phyloP scores from a whole-genome alignment of 1,284 basidiomycete genomes.

The Albatrellus sp. region DNA sequence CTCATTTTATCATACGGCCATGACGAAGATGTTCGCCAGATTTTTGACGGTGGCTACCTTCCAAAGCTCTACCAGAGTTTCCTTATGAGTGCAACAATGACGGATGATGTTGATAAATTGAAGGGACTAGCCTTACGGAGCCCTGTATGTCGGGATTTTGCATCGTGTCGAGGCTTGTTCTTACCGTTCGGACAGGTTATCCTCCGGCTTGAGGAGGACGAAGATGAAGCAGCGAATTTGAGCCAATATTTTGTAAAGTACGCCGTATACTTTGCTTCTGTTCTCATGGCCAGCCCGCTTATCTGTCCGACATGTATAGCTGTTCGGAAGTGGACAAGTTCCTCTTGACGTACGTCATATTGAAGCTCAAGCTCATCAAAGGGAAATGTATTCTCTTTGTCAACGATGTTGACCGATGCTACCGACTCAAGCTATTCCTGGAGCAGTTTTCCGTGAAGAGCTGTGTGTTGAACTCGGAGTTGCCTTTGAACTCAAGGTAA shows the following conservation, averaged over 20 bases:
- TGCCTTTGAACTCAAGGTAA: slow-evolving; percentile 86
- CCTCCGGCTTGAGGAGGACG: slow-evolving; percentile 74
- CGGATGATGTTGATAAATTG: slow-evolving; percentile 85
- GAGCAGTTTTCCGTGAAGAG: slow-evolving; percentile 97
- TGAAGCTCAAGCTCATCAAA: slow-evolving; percentile 88
- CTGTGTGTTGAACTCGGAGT: slow-evolving; percentile 92
- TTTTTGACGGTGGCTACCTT: slow-evolving; percentile 67
- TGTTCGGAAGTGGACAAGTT: slow-evolving; percentile 95
- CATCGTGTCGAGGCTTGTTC: slow-evolving; percentile 13
- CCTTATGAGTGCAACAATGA: slow-evolving; percentile 97
- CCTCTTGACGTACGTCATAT: slow-evolving; percentile 86
- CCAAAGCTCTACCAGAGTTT: slow-evolving; percentile 91
- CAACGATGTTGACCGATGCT: slow-evolving; percentile 91
- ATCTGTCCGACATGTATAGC: slow-evolving; percentile 23
- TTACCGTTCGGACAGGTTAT: slow-evolving; percentile 43
- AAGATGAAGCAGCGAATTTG: slow-evolving; percentile 70
- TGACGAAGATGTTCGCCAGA: slow-evolving; percentile 80
- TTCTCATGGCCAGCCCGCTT: not conserved
- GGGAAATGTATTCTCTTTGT: slow-evolving; percentile 98
- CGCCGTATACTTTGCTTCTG: slow-evolving; percentile 8
- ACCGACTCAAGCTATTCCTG: slow-evolving; percentile 91
- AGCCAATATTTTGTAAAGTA: slow-evolving; percentile 80
- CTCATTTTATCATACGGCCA: slow-evolving; percentile 96
- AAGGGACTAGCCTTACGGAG: slow-evolving; percentile 82
- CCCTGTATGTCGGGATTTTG: slow-evolving; percentile 53